phyloP scores from a whole-genome alignment of 371 early-diverging fungal species.

The Zychaea mexicana region DNA sequence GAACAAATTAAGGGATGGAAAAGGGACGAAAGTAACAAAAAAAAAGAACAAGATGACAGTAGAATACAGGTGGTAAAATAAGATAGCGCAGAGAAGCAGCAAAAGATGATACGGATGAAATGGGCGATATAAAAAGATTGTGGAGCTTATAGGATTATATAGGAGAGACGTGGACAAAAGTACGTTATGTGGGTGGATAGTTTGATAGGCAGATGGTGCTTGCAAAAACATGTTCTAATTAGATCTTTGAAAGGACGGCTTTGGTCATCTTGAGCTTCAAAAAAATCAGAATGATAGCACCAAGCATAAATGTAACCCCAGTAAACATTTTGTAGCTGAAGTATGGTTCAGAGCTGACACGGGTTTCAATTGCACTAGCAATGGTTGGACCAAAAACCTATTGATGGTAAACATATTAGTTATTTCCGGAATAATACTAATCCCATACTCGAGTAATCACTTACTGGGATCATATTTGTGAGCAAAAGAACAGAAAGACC shows the following conservation, averaged over 20 bases:
- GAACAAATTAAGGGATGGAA: too few species aligned
- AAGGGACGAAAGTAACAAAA: too few species aligned
- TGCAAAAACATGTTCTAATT: neutral
- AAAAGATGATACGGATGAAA: too few species aligned
- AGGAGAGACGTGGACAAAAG: neutral
- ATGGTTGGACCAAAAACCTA: constrained; percentile 36
- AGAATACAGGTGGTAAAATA: too few species aligned
- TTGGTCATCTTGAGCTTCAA: constrained; percentile 9
- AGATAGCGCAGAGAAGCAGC: too few species aligned
- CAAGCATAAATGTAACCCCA: constrained; percentile 28
- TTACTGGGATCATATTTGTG: constrained; percentile 28
- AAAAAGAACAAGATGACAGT: too few species aligned
- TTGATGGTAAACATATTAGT: neutral
- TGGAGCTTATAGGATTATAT: too few species aligned
- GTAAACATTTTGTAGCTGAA: constrained; percentile 41
- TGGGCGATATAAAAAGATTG: too few species aligned
- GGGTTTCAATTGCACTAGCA: constrained; percentile 36
- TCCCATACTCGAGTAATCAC: neutral
- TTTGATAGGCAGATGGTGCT: neutral
- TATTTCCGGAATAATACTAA: neutral
- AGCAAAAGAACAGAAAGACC: constrained; percentile 36
- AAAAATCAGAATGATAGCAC: constrained; percentile 16
- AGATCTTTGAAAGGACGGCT: constrained; percentile 6
- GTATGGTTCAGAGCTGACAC: constrained; percentile 21
- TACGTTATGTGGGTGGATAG: too few species aligned